Conservation (phyloP, 1,139 yeast genomes). For the Blastobotrys capitulatus region DNA sequence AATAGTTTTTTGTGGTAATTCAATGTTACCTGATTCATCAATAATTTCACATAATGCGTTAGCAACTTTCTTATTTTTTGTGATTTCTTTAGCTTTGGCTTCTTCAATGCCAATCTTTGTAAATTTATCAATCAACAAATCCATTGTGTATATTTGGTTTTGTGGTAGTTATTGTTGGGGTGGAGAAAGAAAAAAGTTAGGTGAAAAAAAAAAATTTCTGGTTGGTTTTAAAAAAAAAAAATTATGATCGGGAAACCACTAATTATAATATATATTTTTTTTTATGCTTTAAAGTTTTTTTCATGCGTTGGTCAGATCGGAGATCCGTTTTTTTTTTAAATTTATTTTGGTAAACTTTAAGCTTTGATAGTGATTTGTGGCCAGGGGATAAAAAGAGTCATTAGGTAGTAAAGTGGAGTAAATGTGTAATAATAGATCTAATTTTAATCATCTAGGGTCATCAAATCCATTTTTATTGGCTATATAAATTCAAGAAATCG, state of each 20-base stretch:
- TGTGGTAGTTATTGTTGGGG: slow-evolving; percentile 1
- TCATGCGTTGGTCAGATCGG: no score
- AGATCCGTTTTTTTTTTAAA: no score
- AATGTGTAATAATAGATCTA: no score
- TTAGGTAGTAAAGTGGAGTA: no score
- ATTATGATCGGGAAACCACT: neutral
- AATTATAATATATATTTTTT: no score
- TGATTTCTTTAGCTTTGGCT: slow-evolving; percentile 47
- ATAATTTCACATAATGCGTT: slow-evolving; percentile 59
- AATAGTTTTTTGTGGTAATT: slow-evolving; percentile 44
- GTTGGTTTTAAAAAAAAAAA: neutral
- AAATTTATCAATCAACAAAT: slow-evolving; percentile 43
- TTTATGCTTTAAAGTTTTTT: no score
- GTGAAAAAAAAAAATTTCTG: neutral
- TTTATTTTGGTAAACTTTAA: no score
- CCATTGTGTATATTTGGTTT: slow-evolving; percentile 18
- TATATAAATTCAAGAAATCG: no score
- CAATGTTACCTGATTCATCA: slow-evolving; percentile 35
- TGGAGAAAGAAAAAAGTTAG: neutral
- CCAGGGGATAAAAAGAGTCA: no score
- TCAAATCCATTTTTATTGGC: no score
- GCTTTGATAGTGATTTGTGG: no score
- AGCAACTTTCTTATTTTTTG: slow-evolving; percentile 81
- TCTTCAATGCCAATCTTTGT: slow-evolving; percentile 53
- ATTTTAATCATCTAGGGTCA: no score